Percentiles rank a stretch among this genome's conserved stretches.
Conservation (phyloP, 1,284 basidiomycete species). For the Tetrapyrgos nigripes region DNA sequence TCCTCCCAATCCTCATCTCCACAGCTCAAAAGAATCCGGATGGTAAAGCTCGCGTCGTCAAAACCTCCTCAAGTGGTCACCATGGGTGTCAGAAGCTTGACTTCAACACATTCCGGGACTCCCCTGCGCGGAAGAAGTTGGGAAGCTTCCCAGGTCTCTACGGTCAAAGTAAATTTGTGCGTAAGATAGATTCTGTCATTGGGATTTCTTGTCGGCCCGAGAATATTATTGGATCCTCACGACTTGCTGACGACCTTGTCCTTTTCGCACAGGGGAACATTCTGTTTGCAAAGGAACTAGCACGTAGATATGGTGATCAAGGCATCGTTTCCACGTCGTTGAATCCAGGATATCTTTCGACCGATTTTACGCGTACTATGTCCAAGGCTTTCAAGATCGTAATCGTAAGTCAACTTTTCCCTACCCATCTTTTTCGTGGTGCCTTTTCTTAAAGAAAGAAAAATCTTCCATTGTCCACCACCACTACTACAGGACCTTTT, state of each 20-base stretch:
- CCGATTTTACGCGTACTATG: slow-evolving; percentile 31
- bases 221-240: neutral
- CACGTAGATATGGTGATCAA: slow-evolving; percentile 36
- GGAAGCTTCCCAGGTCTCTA: slow-evolving; percentile 38
- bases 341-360: slow-evolving; percentile 35
- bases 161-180: slow-evolving; percentile 52
- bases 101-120: slow-evolving; percentile 44
- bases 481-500: neutral
- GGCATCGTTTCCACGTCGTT: slow-evolving; percentile 39
- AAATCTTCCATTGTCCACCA: too few relatives aligned
- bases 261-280: slow-evolving; percentile 35
- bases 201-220: neutral
- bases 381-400: neutral
- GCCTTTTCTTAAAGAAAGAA: too few relatives aligned
- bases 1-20: slow-evolving; percentile 46
- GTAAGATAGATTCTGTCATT: too few relatives aligned
- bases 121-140: slow-evolving; percentile 37
- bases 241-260: neutral
- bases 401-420: neutral
- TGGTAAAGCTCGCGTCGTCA: slow-evolving; percentile 44
- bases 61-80: slow-evolving; percentile 44
- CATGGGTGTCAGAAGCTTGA: slow-evolving; percentile 27
- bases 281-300: slow-evolving; percentile 38
- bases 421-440: too few relatives aligned
- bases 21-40: slow-evolving; percentile 30